phyloP scores from a whole-genome alignment of 495 filamentous ascomycete species.

The Aspergillus bertholletiae region DNA sequence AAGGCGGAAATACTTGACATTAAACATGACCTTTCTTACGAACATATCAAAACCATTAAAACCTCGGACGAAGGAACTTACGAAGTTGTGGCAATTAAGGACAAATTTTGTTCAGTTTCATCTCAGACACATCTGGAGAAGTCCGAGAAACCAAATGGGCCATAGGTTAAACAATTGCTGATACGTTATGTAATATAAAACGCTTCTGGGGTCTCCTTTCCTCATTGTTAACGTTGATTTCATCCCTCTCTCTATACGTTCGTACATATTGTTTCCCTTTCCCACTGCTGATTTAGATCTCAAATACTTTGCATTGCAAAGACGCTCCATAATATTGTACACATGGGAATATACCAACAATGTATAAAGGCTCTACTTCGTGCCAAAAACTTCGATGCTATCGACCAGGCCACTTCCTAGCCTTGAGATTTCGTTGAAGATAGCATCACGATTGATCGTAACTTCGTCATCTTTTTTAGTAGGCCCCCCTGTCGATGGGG shows the following conservation, averaged over 20 bases:
- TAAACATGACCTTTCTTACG: slow-evolving; percentile 76
- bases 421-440: slow-evolving; percentile 73
- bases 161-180: slow-evolving; percentile 19
- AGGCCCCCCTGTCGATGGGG: slow-evolving; percentile 34
- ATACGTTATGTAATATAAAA: slow-evolving; percentile 20
- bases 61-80: slow-evolving; percentile 94
- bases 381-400: slow-evolving; percentile 33
- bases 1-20: slow-evolving; percentile 81
- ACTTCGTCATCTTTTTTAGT: slow-evolving; percentile 36
- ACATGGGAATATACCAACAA: slow-evolving; percentile 12
- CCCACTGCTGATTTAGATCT: slow-evolving; percentile 2
- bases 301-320: slow-evolving; percentile 36
- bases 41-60: slow-evolving; percentile 71
- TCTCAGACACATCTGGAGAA: slow-evolving; percentile 53
- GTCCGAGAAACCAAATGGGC: slow-evolving; percentile 30
- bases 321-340: slow-evolving; percentile 25
- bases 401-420: slow-evolving; percentile 42
- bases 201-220: too few relatives aligned
- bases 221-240: too few relatives aligned
- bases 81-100: slow-evolving; percentile 92
- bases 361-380: slow-evolving; percentile 1
- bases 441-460: slow-evolving; percentile 66
- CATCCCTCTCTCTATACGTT: neutral
- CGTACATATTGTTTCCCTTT: slow-evolving; percentile 14
- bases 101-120: slow-evolving; percentile 82